A percentile compares a stretch with the other conserved stretches of the same genome.
Evolutionary conservation across 306 rosid genomes (phyloP).

Genomic region (Cucumis melo): DNA sequence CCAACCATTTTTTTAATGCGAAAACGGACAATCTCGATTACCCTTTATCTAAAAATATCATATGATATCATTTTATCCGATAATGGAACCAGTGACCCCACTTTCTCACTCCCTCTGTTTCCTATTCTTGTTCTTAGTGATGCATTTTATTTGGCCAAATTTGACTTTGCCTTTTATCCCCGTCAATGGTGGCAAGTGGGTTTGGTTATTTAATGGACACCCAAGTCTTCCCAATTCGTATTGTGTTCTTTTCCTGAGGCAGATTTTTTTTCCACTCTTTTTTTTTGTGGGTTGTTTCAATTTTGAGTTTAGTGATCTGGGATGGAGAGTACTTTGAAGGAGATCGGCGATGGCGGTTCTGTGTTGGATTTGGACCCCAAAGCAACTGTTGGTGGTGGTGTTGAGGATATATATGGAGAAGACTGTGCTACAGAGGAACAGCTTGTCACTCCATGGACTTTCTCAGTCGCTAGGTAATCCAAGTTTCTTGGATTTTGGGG

Average conservation of each 20-base stretch:
- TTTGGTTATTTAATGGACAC: not conserved
- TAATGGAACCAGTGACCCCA: slow-evolving; percentile 8
- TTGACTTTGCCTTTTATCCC: not conserved
- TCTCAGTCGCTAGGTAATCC: slow-evolving; percentile 73
- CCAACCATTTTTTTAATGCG: not conserved
- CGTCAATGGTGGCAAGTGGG: not conserved
- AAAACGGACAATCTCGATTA: not conserved
- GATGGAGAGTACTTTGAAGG: slow-evolving; percentile 57
- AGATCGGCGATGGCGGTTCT: slow-evolving; percentile 41
- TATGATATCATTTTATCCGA: not conserved
- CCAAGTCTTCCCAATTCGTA: not conserved
- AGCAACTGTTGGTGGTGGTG: slow-evolving; percentile 63
- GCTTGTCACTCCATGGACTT: slow-evolving; percentile 86
- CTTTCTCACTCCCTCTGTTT: not conserved
- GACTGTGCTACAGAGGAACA: slow-evolving; percentile 80
- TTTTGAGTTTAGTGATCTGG: not conserved
- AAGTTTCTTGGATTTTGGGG: not conserved
- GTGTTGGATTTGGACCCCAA: slow-evolving; percentile 68
- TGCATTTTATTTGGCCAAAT: not conserved
- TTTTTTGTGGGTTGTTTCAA: not conserved
- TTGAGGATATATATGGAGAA: slow-evolving; percentile 78
- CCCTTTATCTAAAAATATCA: not conserved
- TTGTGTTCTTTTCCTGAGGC: not conserved
- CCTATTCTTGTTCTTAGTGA: not conserved
- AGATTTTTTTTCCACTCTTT: not conserved